Percentiles rank a stretch among this genome's conserved stretches.
Conservation (phyloP, 129 eudicot genomes). For the Lactuca saligna region DNA sequence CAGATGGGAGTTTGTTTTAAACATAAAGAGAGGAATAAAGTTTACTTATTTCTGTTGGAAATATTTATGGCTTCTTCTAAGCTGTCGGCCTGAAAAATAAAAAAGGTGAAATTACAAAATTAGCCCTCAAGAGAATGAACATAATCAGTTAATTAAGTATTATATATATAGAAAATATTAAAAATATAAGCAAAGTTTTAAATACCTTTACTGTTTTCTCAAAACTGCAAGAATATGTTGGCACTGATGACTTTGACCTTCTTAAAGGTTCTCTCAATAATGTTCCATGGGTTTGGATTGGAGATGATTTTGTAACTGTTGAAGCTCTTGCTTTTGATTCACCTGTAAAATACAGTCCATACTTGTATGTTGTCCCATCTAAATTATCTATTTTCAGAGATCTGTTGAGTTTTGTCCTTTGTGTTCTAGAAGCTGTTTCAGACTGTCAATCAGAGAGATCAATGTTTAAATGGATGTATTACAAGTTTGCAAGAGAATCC, state of each 20-base stretch:
- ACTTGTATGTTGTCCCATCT: conserved; percentile 91
- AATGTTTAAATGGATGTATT: conserved; percentile 35
- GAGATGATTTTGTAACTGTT: conserved; percentile 89
- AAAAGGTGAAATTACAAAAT: too few species aligned
- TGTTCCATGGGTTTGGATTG: conserved; percentile 91
- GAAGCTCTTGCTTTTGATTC: conserved; percentile 92
- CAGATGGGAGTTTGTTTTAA: too few species aligned
- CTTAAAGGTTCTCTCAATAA: conserved; percentile 64
- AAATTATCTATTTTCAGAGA: conserved; percentile 71
- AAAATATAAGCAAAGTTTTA: too few species aligned
- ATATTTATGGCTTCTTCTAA: too few species aligned
- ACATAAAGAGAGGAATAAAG: too few species aligned
- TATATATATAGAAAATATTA: too few species aligned
- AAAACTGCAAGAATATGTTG: conserved; percentile 62
- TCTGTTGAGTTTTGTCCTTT: conserved; percentile 69
- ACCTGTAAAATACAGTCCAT: conserved; percentile 92
- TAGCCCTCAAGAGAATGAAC: too few species aligned
- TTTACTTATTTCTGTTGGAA: too few species aligned
- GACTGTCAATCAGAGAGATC: conserved; percentile 57
- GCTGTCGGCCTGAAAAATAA: too few species aligned
- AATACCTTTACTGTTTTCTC: conserved; percentile 38
- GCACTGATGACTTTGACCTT: conserved; percentile 46
- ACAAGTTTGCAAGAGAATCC: too few species aligned
- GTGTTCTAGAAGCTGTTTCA: conserved; percentile 88
- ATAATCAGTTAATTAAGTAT: too few species aligned